Conservation (phyloP, 2,329 filamentous ascomycete species). For the Curvularia verruculosa region DNA sequence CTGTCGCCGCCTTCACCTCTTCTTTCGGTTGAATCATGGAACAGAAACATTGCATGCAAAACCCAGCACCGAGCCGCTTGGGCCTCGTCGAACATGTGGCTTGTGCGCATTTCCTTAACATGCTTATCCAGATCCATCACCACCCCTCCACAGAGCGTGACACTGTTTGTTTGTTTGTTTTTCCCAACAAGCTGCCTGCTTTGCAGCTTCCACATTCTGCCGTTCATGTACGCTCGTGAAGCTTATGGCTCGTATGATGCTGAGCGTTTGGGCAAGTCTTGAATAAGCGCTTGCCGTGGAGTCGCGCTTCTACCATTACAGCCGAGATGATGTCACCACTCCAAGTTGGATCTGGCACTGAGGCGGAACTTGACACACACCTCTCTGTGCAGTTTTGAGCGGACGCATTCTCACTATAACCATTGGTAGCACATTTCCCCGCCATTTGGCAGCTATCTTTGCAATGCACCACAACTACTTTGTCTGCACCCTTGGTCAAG, state of each 20-base stretch:
- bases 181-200: no score
- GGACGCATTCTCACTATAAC: neutral
- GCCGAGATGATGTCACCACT: slow-evolving; percentile 41
- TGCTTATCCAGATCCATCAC: neutral
- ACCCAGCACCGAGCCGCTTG: neutral
- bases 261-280: neutral
- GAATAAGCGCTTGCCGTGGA: slow-evolving; percentile 5
- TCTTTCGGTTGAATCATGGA: neutral
- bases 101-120: slow-evolving; percentile 8
- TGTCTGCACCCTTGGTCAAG: slow-evolving; percentile 66
- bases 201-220: neutral
- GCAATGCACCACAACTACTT: slow-evolving; percentile 60
- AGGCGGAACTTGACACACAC: neutral
- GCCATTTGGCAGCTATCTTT: neutral
- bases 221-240: neutral
- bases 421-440: neutral
- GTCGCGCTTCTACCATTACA: slow-evolving; percentile 12
- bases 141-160: neutral
- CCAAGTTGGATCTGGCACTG: slow-evolving; percentile 2
- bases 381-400: neutral
- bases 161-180: neutral
- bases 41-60: neutral
- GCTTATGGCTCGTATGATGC: neutral
- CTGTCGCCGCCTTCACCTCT: neutral
- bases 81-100: slow-evolving; percentile 11